A percentile compares a stretch with the other conserved stretches of the same genome.
phyloP scores from a whole-genome alignment of 306 rosid genomes.

The Cicer arietinum region DNA sequence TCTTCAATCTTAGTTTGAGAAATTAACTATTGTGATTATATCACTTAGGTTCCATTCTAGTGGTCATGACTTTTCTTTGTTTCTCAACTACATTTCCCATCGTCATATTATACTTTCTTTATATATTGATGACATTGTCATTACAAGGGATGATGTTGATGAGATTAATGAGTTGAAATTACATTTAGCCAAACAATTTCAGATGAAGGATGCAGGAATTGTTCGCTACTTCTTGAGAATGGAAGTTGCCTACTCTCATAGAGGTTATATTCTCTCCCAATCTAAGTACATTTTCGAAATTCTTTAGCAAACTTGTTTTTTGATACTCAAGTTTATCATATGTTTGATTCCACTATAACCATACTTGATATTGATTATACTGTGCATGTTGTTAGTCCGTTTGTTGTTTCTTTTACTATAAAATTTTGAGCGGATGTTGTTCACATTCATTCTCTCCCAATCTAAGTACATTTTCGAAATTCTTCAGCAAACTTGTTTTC shows the following conservation, averaged over 20 bases:
- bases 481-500: neutral
- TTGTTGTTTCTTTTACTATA: neutral
- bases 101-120: neutral
- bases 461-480: no score
- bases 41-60: neutral
- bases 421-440: neutral
- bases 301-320: neutral
- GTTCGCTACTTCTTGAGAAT: no score
- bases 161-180: no score
- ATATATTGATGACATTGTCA: neutral
- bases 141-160: no score
- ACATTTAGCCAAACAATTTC: no score
- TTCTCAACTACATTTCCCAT: neutral
- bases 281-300: no score
- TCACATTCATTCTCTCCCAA: neutral
- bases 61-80: neutral
- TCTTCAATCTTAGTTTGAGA: neutral
- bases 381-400: neutral
- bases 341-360: neutral
- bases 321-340: neutral
- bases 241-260: no score
- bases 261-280: no score
- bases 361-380: neutral
- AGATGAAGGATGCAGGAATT: no score
- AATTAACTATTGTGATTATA: no score